Conservation (phyloP, 345 rosid species). For the Citrus reticulata region DNA sequence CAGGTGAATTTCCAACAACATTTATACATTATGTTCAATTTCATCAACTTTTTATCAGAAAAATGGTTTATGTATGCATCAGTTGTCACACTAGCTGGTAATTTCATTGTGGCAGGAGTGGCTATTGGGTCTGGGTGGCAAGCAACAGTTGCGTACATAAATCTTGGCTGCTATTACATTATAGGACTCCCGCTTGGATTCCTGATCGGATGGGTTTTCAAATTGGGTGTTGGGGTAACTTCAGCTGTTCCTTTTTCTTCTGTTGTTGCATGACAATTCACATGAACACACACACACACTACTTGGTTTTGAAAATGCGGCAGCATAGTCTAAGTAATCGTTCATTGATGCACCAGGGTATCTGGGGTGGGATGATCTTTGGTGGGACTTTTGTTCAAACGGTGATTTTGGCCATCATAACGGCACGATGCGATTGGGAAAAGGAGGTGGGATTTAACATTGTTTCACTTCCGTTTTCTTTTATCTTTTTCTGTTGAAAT, state of each 20-base stretch:
- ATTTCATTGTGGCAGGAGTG: conserved; percentile 43
- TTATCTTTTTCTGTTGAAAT: not conserved
- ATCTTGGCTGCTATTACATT: conserved; percentile 66
- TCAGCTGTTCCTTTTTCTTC: not conserved
- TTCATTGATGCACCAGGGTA: conserved; percentile 35
- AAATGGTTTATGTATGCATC: too few species aligned
- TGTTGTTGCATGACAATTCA: not conserved
- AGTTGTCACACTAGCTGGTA: not conserved
- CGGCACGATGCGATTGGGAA: conserved; percentile 48
- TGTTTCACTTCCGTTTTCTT: too few species aligned
- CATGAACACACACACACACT: too few species aligned
- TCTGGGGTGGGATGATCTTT: conserved; percentile 81
- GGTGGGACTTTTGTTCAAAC: conserved; percentile 66
- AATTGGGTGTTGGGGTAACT: conserved; percentile 55
- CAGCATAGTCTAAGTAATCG: too few species aligned
- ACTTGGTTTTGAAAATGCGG: too few species aligned
- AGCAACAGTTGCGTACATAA: conserved; percentile 59
- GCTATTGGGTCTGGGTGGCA: conserved; percentile 94
- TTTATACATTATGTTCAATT: not conserved
- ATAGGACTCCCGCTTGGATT: conserved; percentile 71
- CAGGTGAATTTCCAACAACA: conserved; percentile 22
- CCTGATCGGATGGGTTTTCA: conserved; percentile 60
- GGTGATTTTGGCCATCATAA: conserved; percentile 42
- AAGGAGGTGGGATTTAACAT: conserved; percentile 38
- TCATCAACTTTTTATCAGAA: too few species aligned